Percentiles rank a stretch among this genome's conserved stretches.
Evolutionary conservation across 2,329 filamentous ascomycete genomes (phyloP).

Genomic region (Alternaria sp.): DNA sequence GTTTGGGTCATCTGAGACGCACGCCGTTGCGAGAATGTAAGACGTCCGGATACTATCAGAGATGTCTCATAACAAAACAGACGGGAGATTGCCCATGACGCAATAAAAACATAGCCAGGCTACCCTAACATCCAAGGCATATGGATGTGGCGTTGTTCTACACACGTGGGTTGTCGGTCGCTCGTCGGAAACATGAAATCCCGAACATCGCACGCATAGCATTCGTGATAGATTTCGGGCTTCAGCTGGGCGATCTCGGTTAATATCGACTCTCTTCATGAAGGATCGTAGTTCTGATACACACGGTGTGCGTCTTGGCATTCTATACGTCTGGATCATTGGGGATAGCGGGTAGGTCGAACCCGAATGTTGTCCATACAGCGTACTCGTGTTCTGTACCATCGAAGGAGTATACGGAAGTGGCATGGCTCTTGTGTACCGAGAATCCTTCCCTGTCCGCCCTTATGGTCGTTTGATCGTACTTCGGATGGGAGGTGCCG

Average conservation of each 20-base stretch:
- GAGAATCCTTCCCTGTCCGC: not conserved
- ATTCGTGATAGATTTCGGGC: not conserved
- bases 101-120: not conserved
- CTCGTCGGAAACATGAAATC: constrained; percentile 4
- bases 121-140: not conserved
- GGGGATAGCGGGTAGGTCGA: not conserved
- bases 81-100: not conserved
- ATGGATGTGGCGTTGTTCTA: not conserved
- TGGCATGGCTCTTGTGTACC: not conserved
- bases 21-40: constrained; percentile 26
- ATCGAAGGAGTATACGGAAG: not conserved
- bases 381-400: not conserved
- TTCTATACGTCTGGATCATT: not conserved
- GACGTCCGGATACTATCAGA: constrained; percentile 22
- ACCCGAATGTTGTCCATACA: not conserved
- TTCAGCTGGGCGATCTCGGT: not conserved
- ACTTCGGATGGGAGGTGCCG: not conserved
- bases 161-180: not conserved
- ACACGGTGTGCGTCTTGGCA: not conserved
- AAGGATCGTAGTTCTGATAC: not conserved
- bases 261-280: not conserved
- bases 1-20: constrained; percentile 27
- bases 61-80: constrained; percentile 11
- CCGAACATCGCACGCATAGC: not conserved
- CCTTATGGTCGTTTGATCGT: not conserved